Evolutionary conservation across 1,139 yeast genomes (phyloP).

Genomic region (Saccharomycopsis hybrid): DNA sequence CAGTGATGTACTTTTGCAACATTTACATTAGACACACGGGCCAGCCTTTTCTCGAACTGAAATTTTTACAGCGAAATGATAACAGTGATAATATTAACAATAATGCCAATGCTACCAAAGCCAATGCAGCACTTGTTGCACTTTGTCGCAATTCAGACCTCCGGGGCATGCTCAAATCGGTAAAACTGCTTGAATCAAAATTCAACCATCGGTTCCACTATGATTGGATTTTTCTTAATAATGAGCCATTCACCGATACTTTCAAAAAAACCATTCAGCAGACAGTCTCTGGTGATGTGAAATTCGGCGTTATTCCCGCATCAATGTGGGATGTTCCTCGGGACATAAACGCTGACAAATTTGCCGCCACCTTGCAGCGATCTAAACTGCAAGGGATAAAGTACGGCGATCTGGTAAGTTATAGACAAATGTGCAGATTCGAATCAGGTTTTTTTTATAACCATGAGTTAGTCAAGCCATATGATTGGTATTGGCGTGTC

Average conservation of each 20-base stretch:
- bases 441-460: slow-evolving; percentile 62
- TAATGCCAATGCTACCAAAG: too few relatives aligned
- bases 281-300: slow-evolving; percentile 53
- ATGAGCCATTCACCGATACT: slow-evolving; percentile 51
- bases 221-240: slow-evolving; percentile 78
- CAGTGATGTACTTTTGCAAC: too few relatives aligned
- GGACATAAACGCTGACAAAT: slow-evolving; percentile 57
- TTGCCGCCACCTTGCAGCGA: slow-evolving; percentile 45
- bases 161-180: slow-evolving; percentile 46
- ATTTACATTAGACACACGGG: too few relatives aligned
- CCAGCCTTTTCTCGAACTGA: too few relatives aligned
- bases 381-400: slow-evolving; percentile 43
- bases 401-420: slow-evolving; percentile 58
- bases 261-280: slow-evolving; percentile 44
- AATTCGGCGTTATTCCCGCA: slow-evolving; percentile 53
- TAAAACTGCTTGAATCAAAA: slow-evolving; percentile 59
- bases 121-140: slow-evolving; percentile 64
- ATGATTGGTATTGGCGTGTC: slow-evolving; percentile 68
- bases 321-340: slow-evolving; percentile 71
- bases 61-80: too few relatives aligned
- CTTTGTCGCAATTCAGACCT: slow-evolving; percentile 68
- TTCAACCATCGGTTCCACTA: slow-evolving; percentile 62
- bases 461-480: slow-evolving; percentile 45
- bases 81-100: too few relatives aligned
- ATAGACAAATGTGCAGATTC: slow-evolving; percentile 74